A percentile compares a stretch with the other conserved stretches of the same genome.
phyloP scores from a whole-genome alignment of 805 yeast genomes.

The Kurtzmaniella cleridarum region DNA sequence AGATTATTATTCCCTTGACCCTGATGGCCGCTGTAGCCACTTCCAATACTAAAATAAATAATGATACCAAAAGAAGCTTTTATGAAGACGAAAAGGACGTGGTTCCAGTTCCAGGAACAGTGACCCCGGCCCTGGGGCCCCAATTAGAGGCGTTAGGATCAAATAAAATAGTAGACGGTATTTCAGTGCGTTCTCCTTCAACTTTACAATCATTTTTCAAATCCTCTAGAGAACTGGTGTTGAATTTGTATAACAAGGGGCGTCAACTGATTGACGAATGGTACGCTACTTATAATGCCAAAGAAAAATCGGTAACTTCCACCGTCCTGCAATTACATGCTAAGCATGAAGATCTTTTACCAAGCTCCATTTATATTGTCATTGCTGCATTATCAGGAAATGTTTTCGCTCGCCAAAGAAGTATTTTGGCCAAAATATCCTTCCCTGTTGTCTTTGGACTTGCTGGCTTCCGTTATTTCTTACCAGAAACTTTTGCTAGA shows the following conservation, averaged over 20 bases:
- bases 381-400: conserved; percentile 71
- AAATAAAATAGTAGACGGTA: conserved; percentile 47
- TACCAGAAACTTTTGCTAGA: conserved; percentile 68
- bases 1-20: background rate
- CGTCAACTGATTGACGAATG: conserved; percentile 38
- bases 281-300: conserved; percentile 45
- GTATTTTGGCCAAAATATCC: conserved; percentile 45
- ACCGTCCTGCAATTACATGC: conserved; percentile 62
- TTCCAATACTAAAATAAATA: conserved; percentile 1
- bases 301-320: conserved; percentile 58
- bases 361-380: conserved; percentile 62
- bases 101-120: conserved; percentile 48
- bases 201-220: conserved; percentile 45
- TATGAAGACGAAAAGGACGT: conserved; percentile 46
- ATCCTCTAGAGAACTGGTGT: conserved; percentile 40
- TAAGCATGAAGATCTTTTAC: conserved; percentile 62
- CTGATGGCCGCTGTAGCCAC: background rate
- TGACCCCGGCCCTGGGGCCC: conserved; percentile 36
- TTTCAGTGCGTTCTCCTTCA: conserved; percentile 48
- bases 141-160: conserved; percentile 43
- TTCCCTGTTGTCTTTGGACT: conserved; percentile 59
- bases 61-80: conserved; percentile 33
- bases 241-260: conserved; percentile 20
- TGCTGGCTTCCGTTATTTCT: conserved; percentile 59
- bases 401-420: conserved; percentile 64